Evolutionary conservation across 2,329 filamentous ascomycete genomes (phyloP).

Genomic region (Aureobasidium uvarum): DNA sequence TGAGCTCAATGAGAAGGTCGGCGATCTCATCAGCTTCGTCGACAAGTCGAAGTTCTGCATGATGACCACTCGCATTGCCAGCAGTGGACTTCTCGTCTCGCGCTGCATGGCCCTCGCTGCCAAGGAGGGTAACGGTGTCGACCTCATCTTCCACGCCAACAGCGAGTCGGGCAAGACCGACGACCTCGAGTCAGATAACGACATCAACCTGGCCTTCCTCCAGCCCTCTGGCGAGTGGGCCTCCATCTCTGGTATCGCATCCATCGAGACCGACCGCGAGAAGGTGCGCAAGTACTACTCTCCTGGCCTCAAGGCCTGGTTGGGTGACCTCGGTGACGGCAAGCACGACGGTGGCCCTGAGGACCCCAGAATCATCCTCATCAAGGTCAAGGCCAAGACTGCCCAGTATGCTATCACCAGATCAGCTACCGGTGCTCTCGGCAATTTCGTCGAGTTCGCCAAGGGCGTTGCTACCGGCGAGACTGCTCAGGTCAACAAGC

Average conservation of each 20-base stretch:
- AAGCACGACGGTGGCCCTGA: conserved; percentile 77
- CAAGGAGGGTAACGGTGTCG: conserved; percentile 74
- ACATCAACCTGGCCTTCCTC: conserved; percentile 80
- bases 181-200: conserved; percentile 68
- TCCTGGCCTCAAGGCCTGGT: conserved; percentile 72
- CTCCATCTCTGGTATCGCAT: conserved; percentile 72
- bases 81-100: conserved; percentile 67
- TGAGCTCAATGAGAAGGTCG: conserved; percentile 70
- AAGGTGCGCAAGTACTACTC: conserved; percentile 74
- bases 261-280: conserved; percentile 66
- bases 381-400: conserved; percentile 69
- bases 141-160: conserved; percentile 89
- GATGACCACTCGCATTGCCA: conserved; percentile 74
- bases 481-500: conserved; percentile 68
- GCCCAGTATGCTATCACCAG: conserved; percentile 66
- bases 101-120: conserved; percentile 82
- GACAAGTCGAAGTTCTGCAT: conserved; percentile 77
- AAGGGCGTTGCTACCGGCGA: conserved; percentile 73
- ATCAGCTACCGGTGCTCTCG: conserved; percentile 59
- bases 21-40: conserved; percentile 70
- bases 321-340: conserved; percentile 81
- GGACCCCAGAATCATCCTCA: conserved; percentile 79
- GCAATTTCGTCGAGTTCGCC: conserved; percentile 66
- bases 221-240: conserved; percentile 74
- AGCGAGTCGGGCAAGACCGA: conserved; percentile 85